These are phyloP conservation scores for Aspergillus transmontanensis DNA, from an alignment of 2,329 filamentous ascomycete genomes.

Conservation along the genomic window DNA sequence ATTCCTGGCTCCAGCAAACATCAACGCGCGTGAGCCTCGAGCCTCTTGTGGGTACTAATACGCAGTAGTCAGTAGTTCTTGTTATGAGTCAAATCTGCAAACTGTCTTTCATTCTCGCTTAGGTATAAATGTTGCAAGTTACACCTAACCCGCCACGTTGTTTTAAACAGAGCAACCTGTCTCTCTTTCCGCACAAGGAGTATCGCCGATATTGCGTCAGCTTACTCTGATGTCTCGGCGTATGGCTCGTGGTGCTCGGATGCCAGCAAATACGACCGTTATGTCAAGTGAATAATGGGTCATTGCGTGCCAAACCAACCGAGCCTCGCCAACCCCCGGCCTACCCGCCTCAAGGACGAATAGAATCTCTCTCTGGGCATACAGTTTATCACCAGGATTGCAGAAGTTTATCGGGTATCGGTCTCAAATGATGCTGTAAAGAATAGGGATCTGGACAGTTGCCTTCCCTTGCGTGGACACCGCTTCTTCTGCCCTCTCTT, in stretches of 20 bases:
- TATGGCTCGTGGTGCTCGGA: background rate
- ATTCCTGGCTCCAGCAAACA: slow-evolving; percentile 2
- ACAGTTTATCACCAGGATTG: background rate
- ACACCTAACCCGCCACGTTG: slow-evolving; percentile 2
- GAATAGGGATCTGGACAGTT: background rate
- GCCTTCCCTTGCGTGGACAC: slow-evolving; percentile 4
- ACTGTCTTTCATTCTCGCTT: background rate
- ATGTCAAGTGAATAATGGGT: background rate
- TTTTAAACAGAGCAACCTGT: background rate
- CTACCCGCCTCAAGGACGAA: background rate
- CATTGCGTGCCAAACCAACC: background rate
- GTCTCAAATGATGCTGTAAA: background rate
- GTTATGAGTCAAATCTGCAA: background rate
- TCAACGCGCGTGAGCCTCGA: background rate
- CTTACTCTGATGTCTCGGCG: background rate
- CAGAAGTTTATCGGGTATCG: background rate
- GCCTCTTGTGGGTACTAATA: slow-evolving; percentile 1
- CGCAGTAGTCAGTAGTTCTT: background rate
- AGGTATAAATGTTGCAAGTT: background rate
- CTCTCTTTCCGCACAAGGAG: background rate
- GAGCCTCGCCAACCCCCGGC: background rate
- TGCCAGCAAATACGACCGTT: slow-evolving; percentile 1
- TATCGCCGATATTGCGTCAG: background rate
- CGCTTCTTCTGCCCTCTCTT: background rate
- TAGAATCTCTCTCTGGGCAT: background rate